Base-by-base conservation (phyloP, 2,329 filamentous ascomycete species). In the Neurospora sp. region DNA sequence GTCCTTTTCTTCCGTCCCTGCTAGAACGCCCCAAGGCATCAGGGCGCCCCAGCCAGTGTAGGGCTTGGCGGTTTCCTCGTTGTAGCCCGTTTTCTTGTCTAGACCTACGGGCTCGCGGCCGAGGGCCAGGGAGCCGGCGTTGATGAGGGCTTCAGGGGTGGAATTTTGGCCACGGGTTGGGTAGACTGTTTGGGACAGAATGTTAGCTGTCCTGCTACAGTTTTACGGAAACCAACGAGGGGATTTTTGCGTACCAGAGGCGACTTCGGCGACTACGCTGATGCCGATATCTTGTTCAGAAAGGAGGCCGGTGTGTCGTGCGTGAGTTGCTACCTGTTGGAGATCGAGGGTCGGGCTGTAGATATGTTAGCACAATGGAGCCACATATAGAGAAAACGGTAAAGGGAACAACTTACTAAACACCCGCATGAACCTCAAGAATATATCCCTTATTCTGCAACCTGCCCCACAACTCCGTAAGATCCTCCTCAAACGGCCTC, bases 331-430 rank as follows among this genome's bases (percentile, higher is more conserved):
- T 1, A 95, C 82, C 78, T 96, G 92, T 78, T 96, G 92, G 74
- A 94, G 83, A 78, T 96, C 92, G 8, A 95, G 85, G 3, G 89
- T 83, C 0, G 91, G 88, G 77, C 94, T 95, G 2, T 92, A 90
- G 91, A 91, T 0, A 91, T 91, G 92, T 66, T 57, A 23, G 23
- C 19, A 62, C 15, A 33, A 28, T 28, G 17, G 62, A 38, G 19
- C 19, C 10, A n/a, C 36, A 19, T 4, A 37, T 12, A 37, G 46
- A 68, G 12, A 23, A 19, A 57, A 46, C 10, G 6, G 17, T 8
- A 15, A 15, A 39, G 23, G 11, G 39, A 19, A n/a, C 8, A 33
- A 74, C 73, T 46, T 67, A 75, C 74, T 76, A 76, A 28, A 75
- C 74, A 28, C 74, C 74, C 8, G 74, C 74, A 69, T 76, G 74